Conservation (phyloP, 768 basidiomycete genomes). For the Tephrocybe rancida region DNA sequence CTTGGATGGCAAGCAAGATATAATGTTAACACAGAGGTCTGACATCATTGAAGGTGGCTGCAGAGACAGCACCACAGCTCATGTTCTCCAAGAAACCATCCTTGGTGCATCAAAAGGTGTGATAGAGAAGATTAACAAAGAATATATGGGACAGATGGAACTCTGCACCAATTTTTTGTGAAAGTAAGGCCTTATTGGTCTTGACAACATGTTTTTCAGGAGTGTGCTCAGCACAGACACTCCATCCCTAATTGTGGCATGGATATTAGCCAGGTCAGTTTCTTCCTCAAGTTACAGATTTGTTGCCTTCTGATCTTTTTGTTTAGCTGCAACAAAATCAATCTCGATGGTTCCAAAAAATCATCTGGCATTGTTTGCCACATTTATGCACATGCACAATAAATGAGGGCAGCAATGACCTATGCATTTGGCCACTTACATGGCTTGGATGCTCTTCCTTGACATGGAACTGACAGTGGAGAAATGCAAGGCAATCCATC, state of each 20-base stretch:
- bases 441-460: slow-evolving; percentile 25
- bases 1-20: no score
- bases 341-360: slow-evolving; percentile 24
- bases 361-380: slow-evolving; percentile 5
- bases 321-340: slow-evolving; percentile 27
- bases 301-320: neutral
- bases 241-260: slow-evolving; percentile 24
- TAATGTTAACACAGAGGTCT: no score
- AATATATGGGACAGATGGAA: slow-evolving; percentile 17
- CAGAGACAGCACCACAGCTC: no score
- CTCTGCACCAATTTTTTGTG: slow-evolving; percentile 19
- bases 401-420: slow-evolving; percentile 31
- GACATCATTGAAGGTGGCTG: no score
- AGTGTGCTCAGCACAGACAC: slow-evolving; percentile 15
- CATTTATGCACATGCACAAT: slow-evolving; percentile 36
- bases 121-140: no score
- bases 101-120: no score
- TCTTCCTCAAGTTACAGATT: neutral
- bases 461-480: slow-evolving; percentile 28
- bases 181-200: slow-evolving; percentile 15
- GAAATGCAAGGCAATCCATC: slow-evolving; percentile 31
- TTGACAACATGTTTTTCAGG: slow-evolving; percentile 20
- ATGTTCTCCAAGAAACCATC: no score
- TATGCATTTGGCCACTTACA: slow-evolving; percentile 23
- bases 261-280: slow-evolving; percentile 28